A percentile compares a stretch with the other conserved stretches of the same genome.
Conservation (phyloP, 371 early-diverging fungal genomes). For the Apophysomyces sp. region DNA sequence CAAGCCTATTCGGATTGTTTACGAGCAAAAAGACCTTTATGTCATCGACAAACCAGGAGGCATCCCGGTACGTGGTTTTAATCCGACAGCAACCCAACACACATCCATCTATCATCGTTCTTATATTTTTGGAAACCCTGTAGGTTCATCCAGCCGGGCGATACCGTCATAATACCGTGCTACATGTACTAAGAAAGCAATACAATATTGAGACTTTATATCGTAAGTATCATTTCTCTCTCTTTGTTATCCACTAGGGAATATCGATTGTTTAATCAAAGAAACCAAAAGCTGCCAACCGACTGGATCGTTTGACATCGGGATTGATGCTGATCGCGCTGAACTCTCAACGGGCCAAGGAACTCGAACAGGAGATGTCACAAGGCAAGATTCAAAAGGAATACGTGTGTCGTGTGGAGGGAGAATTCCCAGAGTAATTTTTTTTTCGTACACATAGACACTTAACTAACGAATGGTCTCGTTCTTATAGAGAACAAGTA, state of each 20-base stretch:
- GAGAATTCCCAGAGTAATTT: conserved; percentile 85
- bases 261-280: not conserved
- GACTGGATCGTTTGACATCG: conserved; percentile 92
- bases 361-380: conserved; percentile 64
- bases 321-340: conserved; percentile 84
- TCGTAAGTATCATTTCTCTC: conserved; percentile 55
- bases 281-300: conserved; percentile 65
- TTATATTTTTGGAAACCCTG: no score
- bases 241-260: no score
- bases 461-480: not conserved
- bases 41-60: conserved; percentile 90
- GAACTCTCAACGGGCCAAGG: conserved; percentile 58
- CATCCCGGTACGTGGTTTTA: conserved; percentile 63
- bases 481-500: conserved; percentile 43
- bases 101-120: not conserved
- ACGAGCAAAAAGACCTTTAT: conserved; percentile 63
- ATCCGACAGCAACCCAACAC: not conserved
- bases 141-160: conserved; percentile 82
- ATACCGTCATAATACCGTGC: conserved; percentile 80
- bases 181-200: conserved; percentile 74
- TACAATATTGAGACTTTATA: conserved; percentile 61
- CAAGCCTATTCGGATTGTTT: conserved; percentile 60
- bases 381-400: conserved; percentile 75
- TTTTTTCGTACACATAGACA: no score
- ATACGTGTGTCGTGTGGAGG: conserved; percentile 85